These are phyloP conservation scores for Globisporangium lucens DNA, from an alignment of 352 stramenopile genomes.

Conservation along the genomic window DNA sequence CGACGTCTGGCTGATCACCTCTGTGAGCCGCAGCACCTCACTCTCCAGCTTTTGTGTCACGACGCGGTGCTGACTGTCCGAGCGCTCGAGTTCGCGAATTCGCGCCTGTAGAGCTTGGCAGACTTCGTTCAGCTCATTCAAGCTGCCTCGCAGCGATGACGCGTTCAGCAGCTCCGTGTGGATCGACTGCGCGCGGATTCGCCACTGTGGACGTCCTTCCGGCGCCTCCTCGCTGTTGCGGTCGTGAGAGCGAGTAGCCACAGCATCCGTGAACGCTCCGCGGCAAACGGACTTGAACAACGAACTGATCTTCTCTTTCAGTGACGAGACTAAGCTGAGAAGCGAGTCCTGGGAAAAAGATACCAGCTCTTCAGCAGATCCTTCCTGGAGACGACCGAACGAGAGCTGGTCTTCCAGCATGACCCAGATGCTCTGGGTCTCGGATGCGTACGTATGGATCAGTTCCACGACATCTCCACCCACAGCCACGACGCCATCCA, in stretches of 20 bases:
- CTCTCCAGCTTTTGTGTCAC: conserved; percentile 79
- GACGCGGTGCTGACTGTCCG: conserved; percentile 73
- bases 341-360: conserved; percentile 46
- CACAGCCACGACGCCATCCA: conserved; percentile 57
- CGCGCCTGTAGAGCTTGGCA: conserved; percentile 61
- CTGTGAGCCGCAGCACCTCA: conserved; percentile 57
- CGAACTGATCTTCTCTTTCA: conserved; percentile 63
- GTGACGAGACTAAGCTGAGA: conserved; percentile 35
- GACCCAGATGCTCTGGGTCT: conserved; percentile 41
- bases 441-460: conserved; percentile 47
- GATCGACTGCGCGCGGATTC: conserved; percentile 71
- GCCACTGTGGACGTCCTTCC: conserved; percentile 57
- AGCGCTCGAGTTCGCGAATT: conserved; percentile 71
- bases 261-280: conserved; percentile 71
- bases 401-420: conserved; percentile 44
- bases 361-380: conserved; percentile 31
- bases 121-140: conserved; percentile 65
- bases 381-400: conserved; percentile 14
- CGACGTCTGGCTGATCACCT: conserved; percentile 27
- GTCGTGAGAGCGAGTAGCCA: conserved; percentile 40
- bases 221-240: conserved; percentile 17
- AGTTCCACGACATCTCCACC: conserved; percentile 59
- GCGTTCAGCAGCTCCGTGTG: conserved; percentile 65
- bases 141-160: conserved; percentile 47
- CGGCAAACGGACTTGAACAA: conserved; percentile 78